These are phyloP conservation scores for Calonectria montana DNA, from an alignment of 2,329 filamentous ascomycete species.

Conservation along the genomic window DNA sequence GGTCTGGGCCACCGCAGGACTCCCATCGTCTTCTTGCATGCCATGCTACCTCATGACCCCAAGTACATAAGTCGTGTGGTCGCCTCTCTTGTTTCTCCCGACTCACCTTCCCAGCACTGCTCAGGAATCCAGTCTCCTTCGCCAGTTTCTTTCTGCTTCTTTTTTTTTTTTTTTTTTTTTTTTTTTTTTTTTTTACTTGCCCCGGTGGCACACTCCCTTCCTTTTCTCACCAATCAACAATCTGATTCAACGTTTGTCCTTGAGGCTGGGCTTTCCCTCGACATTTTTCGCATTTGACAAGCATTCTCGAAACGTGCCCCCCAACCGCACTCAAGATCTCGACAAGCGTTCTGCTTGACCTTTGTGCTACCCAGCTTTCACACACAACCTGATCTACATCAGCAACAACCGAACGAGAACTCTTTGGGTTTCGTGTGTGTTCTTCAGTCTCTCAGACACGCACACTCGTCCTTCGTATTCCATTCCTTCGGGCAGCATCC, in stretches of 20 bases:
- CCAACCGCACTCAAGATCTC: background rate
- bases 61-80: slow-evolving; percentile 34
- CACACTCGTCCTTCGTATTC: slow-evolving; percentile 19
- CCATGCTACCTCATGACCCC: slow-evolving; percentile 16
- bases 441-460: slow-evolving; percentile 5
- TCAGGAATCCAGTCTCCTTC: slow-evolving; percentile 36
- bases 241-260: slow-evolving; percentile 8
- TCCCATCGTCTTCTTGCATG: background rate
- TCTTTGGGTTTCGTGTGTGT: slow-evolving; percentile 2
- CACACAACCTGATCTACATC: background rate
- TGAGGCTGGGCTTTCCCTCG: slow-evolving; percentile 14
- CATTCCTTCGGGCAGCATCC: slow-evolving; percentile 30
- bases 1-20: slow-evolving; percentile 1
- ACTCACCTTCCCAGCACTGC: slow-evolving; percentile 33
- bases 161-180: slow-evolving; percentile 27
- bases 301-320: background rate
- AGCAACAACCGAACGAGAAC: background rate
- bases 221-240: background rate
- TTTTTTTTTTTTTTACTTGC: slow-evolving; percentile 25
- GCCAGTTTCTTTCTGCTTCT: slow-evolving; percentile 28
- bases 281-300: slow-evolving; percentile 7
- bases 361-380: background rate
- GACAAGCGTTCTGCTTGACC: background rate
- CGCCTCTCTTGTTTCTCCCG: slow-evolving; percentile 21
- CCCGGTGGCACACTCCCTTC: slow-evolving; percentile 24